These are phyloP conservation scores for Linaria vulgaris DNA, from an alignment of 257 asterid species.

Conservation along the genomic window DNA sequence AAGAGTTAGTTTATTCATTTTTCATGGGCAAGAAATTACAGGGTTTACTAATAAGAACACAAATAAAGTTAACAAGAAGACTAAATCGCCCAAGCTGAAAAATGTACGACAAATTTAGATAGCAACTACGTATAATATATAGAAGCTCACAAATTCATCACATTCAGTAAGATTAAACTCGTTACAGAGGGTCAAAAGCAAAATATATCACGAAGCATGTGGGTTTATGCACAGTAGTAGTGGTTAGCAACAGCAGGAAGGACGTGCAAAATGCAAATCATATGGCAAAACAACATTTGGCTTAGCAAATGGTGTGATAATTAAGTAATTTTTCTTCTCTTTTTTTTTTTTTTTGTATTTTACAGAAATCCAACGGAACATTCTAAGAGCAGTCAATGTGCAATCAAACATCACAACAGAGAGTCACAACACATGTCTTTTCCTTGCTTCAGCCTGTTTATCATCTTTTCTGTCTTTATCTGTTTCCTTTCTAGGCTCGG, in stretches of 20 bases:
- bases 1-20: conserved; percentile 19
- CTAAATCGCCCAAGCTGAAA: conserved; percentile 4
- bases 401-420: background rate
- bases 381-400: background rate
- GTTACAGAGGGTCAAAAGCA: background rate
- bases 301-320: background rate
- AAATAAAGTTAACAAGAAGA: background rate
- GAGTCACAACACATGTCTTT: background rate
- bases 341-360: too few relatives aligned
- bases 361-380: too few relatives aligned
- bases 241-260: background rate
- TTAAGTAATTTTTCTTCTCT: background rate
- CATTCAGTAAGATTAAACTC: background rate
- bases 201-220: conserved; percentile 1
- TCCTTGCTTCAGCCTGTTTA: background rate
- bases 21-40: conserved; percentile 2
- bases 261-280: background rate
- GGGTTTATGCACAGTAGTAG: background rate
- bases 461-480: too few relatives aligned
- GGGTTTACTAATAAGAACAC: background rate
- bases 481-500: too few relatives aligned
- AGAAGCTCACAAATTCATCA: conserved; percentile 5
- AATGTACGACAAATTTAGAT: background rate
- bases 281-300: conserved; percentile 3
- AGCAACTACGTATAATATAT: background rate